Base-by-base conservation (phyloP, 495 filamentous ascomycete species). In the Ramalina intermedia region DNA sequence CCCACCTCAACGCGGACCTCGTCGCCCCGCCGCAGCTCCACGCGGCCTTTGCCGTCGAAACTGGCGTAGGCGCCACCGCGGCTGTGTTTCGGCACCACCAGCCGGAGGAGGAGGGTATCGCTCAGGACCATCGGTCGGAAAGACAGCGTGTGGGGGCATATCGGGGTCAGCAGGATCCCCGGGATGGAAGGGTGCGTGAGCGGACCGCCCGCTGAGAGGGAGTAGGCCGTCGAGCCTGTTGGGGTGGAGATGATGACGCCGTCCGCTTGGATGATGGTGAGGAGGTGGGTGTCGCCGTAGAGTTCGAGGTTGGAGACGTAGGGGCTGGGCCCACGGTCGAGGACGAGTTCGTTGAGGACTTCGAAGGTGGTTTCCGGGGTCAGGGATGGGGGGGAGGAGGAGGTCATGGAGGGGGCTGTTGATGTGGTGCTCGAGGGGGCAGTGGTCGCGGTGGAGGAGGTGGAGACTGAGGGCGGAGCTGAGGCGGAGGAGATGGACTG, bases 111-210 rank as follows among this genome's bases (percentile, higher is more conserved):
- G 65, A 94, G 81, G 35, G 81, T 90, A 64, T 98, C 91, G 33
- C 85, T 90, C n/a, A 98, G 79, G n/a, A 98, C 83, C 85, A 98
- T 94, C 27, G 91, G 91, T 9, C 91, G 79, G 78, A 98, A 96
- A 35, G 86, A 93, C 17, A 98, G 73, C 0, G 89, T 96, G 62
- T 98, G 91, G 14, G 91, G 89, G 63, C 91, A 98, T 61, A 98
- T 98, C 0, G 93, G 93, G 2, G 93, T 96, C 42, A 98, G 79
- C 13, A 96, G 84, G 61, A 98, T 96, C 56, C 88, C 91, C 7
- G 91, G 93, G 49, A 98, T 95, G 54, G 94, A 93, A 7, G 91
- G 91, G 61, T 96, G 89, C 50, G 95, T 90, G 24, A 98, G 80
- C 21, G 89, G 90, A 51, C 91, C 91, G 37, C 93, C 91, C 23